These are phyloP conservation scores for Blyttiomyces sp. DNA, from an alignment of 371 early-diverging fungal genomes.

Conservation along the genomic window DNA sequence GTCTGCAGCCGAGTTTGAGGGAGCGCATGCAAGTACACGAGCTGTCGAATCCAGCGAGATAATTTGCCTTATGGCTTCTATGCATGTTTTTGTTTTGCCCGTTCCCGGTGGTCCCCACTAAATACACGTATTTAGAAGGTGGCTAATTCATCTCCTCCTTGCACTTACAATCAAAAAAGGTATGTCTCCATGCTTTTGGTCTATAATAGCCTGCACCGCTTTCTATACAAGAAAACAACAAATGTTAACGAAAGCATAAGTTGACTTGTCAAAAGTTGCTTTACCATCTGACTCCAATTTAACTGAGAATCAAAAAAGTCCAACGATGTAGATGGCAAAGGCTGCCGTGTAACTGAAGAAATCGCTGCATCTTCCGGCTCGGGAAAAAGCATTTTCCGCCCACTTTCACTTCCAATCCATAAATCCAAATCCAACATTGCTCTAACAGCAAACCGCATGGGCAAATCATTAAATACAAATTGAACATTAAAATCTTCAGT, in stretches of 20 bases:
- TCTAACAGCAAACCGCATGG: neutral
- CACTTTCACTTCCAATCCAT: neutral
- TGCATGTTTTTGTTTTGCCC: conserved; percentile 33
- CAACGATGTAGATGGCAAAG: too few species aligned
- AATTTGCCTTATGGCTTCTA: conserved; percentile 24
- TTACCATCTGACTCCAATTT: conserved; percentile 16
- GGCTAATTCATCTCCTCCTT: too few species aligned
- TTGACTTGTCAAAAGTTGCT: neutral
- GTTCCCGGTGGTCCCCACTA: conserved; percentile 35
- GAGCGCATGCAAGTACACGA: conserved; percentile 32
- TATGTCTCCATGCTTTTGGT: conserved; percentile 18
- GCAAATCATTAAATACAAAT: conserved; percentile 9
- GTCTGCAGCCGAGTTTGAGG: conserved; percentile 33
- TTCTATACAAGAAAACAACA: neutral
- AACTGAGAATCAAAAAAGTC: conserved; percentile 11
- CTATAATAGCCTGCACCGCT: conserved; percentile 15
- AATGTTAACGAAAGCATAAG: neutral
- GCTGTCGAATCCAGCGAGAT: neutral
- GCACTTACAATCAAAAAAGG: too few species aligned
- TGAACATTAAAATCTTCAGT: conserved; percentile 11
- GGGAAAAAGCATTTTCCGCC: conserved; percentile 8
- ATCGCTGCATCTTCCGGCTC: conserved; percentile 17
- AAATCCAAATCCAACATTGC: neutral
- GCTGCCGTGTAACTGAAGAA: neutral
- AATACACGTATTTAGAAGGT: too few species aligned